Base-by-base conservation (phyloP, 176 grass and related monocot genomes). In the Oryza coarctata region DNA sequence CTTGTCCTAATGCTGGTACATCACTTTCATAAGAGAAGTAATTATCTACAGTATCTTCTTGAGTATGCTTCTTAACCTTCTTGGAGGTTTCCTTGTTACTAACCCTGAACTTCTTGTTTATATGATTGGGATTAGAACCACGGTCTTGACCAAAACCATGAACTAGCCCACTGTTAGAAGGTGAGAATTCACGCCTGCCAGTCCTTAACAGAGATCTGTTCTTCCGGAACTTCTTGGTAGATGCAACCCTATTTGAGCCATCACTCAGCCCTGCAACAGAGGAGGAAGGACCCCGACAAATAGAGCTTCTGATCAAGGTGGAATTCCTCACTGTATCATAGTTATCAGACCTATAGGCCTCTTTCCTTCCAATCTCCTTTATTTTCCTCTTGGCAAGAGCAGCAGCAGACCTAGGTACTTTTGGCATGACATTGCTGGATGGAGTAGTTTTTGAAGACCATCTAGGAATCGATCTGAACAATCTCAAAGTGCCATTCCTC, bases 191-290 rank as follows among this genome's bases (percentile, higher is more conserved):
- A 80, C 63, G 57, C 45, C 61, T 93, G 20, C 85, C 73, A 75
- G 71, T 88, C 88, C 90, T 95, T 70, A 83, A 72, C 6, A 83
- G 18, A 70, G 87, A 89, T 77, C 93, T 89, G 15, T 92, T 80
- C 29, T 95, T 99, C 43, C 81, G 85, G 36, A 93, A 90, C 61
- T 81, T 93, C 77, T 81, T 93, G 69, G 81, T 60, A 63, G 73
- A 57, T 55, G 75, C 65, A 69, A 66, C 17, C 45, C 44, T 86
- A 44, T 68, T 81, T 49, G 68, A 13, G 27, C 87, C 87, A 83
- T 66, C 73, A 40, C 55, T 81, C 63, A 45, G 50, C 63, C 74
- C 84, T 83, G 58, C 82, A 58, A 82, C 47, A 23, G 78, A 71
- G 39, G 78, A 71, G 39, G 82, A 68, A 80, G 36, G 80, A 61